phyloP scores from a whole-genome alignment of 352 stramenopile species.

The Phytophthora ramorum region DNA sequence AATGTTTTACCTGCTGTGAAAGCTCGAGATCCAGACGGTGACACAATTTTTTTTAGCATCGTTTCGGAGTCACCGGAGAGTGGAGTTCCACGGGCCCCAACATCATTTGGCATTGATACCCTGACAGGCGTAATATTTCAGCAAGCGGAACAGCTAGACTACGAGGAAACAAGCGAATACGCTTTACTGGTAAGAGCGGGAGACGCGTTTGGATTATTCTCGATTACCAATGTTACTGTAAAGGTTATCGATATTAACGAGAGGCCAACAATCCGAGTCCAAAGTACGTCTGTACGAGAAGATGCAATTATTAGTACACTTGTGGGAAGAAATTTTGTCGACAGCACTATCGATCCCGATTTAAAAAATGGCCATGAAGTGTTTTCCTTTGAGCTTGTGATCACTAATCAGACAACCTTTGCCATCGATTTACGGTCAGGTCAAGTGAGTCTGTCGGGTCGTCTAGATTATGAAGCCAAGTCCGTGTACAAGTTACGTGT shows the following conservation, averaged over 20 bases:
- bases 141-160: slow-evolving; percentile 39
- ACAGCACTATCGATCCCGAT: slow-evolving; percentile 23
- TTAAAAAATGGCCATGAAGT: slow-evolving; percentile 23
- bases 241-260: slow-evolving; percentile 30
- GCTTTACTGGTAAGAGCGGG: slow-evolving; percentile 18
- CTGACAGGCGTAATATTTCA: slow-evolving; percentile 50
- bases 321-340: slow-evolving; percentile 17
- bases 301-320: slow-evolving; percentile 13
- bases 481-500: slow-evolving; percentile 19
- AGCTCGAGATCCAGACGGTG: slow-evolving; percentile 24
- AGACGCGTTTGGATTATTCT: slow-evolving; percentile 29
- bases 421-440: slow-evolving; percentile 24
- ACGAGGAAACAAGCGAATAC: slow-evolving; percentile 31
- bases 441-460: slow-evolving; percentile 11
- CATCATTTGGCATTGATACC: slow-evolving; percentile 50
- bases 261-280: slow-evolving; percentile 14
- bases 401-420: slow-evolving; percentile 12
- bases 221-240: slow-evolving; percentile 18
- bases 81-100: slow-evolving; percentile 14
- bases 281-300: slow-evolving; percentile 25
- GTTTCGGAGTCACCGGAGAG: slow-evolving; percentile 18
- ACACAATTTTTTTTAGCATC: slow-evolving; percentile 24
- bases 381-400: slow-evolving; percentile 12
- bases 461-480: slow-evolving; percentile 25
- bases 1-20: slow-evolving; percentile 27